phyloP scores from a whole-genome alignment of 164 flowering plant genomes.

The Aristolochia fimbriata region DNA sequence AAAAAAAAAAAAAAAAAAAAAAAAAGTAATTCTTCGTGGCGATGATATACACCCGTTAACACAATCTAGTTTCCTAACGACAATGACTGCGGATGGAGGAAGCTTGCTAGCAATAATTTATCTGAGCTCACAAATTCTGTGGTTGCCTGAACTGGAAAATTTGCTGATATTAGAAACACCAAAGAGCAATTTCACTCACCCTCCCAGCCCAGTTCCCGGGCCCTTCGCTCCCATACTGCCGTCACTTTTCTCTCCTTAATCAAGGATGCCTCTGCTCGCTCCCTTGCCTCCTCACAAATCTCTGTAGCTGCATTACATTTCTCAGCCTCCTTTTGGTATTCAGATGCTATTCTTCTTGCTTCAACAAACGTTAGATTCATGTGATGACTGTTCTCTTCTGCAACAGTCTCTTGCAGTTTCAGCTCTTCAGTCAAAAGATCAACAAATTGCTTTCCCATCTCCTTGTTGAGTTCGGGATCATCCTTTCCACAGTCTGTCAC shows the following conservation, averaged over 20 bases:
- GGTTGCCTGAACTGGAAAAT: background rate
- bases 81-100: no score
- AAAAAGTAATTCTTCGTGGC: no score
- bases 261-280: slow-evolving; percentile 52
- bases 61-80: no score
- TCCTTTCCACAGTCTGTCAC: slow-evolving; percentile 64
- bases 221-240: slow-evolving; percentile 63
- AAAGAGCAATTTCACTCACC: slow-evolving; percentile 27
- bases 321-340: slow-evolving; percentile 78
- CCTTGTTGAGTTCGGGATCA: slow-evolving; percentile 80
- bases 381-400: slow-evolving; percentile 48
- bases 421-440: slow-evolving; percentile 81
- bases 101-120: no score
- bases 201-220: slow-evolving; percentile 70
- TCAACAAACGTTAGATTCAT: slow-evolving; percentile 62
- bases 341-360: slow-evolving; percentile 69
- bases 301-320: slow-evolving; percentile 88
- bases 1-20: no score
- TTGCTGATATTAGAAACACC: no score
- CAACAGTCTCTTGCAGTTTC: slow-evolving; percentile 61
- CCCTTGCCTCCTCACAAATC: slow-evolving; percentile 84
- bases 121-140: no score
- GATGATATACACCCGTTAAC: no score
- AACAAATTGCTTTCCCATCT: slow-evolving; percentile 83
- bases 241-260: slow-evolving; percentile 69